Conservation (phyloP, 257 asterid genomes). For the Cinchona pubescens region DNA sequence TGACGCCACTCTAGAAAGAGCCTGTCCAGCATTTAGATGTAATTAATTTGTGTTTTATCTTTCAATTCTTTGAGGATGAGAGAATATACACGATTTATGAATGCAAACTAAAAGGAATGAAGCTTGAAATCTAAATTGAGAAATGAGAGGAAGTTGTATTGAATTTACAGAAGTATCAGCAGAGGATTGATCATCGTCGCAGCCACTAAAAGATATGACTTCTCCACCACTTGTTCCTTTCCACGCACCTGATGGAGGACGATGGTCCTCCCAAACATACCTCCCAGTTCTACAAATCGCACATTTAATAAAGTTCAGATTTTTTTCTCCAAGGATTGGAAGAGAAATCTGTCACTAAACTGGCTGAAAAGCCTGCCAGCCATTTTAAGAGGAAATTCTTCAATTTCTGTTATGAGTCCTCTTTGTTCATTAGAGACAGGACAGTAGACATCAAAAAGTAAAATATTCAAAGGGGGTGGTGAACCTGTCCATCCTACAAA, state of each 20-base stretch:
- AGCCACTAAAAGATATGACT: constrained; percentile 90
- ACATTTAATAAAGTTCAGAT: background rate
- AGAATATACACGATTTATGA: too few species aligned
- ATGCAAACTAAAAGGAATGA: background rate
- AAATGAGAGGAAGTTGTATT: background rate
- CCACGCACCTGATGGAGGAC: constrained; percentile 86
- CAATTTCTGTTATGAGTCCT: background rate
- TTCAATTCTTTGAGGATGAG: background rate
- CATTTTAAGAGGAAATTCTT: background rate
- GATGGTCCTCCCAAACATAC: constrained; percentile 90
- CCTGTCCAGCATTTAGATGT: constrained; percentile 37
- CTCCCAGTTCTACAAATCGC: constrained; percentile 56
- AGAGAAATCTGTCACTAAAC: background rate
- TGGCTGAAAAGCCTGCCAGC: constrained; percentile 7
- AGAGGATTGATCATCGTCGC: constrained; percentile 88
- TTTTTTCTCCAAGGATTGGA: background rate
- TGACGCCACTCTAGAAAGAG: constrained; percentile 78
- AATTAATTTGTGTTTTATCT: background rate
- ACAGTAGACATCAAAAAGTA: background rate
- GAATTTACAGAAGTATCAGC: constrained; percentile 75
- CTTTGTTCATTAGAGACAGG: background rate
- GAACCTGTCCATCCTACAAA: constrained; percentile 94
- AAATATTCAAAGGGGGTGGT: constrained; percentile 1
- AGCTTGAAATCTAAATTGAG: background rate
- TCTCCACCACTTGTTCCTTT: constrained; percentile 98